phyloP scores from a whole-genome alignment of 768 basidiomycete genomes.

The Tubosaeta sp. region DNA sequence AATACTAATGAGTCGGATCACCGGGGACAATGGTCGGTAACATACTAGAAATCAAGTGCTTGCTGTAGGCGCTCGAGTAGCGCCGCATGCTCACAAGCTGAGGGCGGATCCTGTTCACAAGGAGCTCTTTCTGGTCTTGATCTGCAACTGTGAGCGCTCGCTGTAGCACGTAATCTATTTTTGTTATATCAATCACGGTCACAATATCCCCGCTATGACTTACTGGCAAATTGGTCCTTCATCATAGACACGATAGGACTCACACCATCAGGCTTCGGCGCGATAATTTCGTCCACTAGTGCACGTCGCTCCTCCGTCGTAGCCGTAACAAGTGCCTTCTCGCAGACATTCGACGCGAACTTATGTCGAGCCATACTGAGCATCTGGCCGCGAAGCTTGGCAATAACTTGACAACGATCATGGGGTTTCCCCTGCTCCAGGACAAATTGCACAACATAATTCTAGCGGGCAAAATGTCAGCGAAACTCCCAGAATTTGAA shows the following conservation, averaged over 20 bases:
- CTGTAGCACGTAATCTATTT: constrained; percentile 80
- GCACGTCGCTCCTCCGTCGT: constrained; percentile 57
- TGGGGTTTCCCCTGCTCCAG: constrained; percentile 72
- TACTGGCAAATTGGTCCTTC: constrained; percentile 88
- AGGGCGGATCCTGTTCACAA: constrained; percentile 60
- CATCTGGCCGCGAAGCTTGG: constrained; percentile 72
- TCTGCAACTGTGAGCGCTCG: constrained; percentile 67
- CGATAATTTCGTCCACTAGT: constrained; percentile 81
- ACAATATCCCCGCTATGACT: constrained; percentile 29
- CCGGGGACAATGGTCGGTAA: background rate
- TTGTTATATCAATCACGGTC: constrained; percentile 1
- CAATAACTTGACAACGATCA: constrained; percentile 65
- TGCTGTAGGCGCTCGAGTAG: constrained; percentile 69
- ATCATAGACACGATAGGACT: constrained; percentile 68
- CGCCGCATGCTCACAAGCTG: constrained; percentile 68
- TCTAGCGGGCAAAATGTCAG: constrained; percentile 42
- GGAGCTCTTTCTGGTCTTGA: constrained; percentile 63
- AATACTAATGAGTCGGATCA: constrained; percentile 7
- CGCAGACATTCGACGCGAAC: constrained; percentile 94
- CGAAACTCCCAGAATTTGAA: background rate
- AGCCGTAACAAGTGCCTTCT: constrained; percentile 76
- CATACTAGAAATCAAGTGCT: constrained; percentile 79
- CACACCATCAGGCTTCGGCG: constrained; percentile 56
- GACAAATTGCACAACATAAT: constrained; percentile 94
- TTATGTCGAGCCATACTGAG: constrained; percentile 80